Evolutionary conservation across 768 basidiomycete species (phyloP).

Genomic region (Clavaria fumosa): DNA sequence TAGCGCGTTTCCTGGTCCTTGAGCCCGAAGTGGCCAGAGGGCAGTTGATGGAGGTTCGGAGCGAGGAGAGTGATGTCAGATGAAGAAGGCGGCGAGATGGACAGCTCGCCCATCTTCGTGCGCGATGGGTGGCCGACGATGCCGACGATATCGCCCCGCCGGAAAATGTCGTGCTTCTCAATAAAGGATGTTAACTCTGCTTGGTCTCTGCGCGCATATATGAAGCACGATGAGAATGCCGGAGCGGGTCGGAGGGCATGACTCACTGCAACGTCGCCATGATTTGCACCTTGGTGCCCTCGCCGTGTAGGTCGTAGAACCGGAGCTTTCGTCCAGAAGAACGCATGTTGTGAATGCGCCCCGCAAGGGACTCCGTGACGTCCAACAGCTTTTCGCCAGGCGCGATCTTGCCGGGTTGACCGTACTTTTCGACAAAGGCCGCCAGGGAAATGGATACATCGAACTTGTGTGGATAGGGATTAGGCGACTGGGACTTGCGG

Average conservation of each 20-base stretch:
- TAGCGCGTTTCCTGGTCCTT: constrained; percentile 97
- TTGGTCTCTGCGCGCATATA: constrained; percentile 38
- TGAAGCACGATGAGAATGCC: background rate
- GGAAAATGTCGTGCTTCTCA: constrained; percentile 69
- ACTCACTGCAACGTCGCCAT: constrained; percentile 79
- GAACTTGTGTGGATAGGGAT: constrained; percentile 99
- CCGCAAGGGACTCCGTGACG: constrained; percentile 55
- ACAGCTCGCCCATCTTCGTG: constrained; percentile 91
- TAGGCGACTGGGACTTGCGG: constrained; percentile 69
- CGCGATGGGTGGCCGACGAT: constrained; percentile 80
- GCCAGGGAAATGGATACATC: constrained; percentile 66
- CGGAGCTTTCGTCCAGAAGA: constrained; percentile 66
- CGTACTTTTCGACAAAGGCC: constrained; percentile 59
- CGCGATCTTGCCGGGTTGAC: constrained; percentile 51
- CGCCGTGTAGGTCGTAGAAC: constrained; percentile 90
- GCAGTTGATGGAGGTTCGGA: constrained; percentile 92
- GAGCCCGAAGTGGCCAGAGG: constrained; percentile 82
- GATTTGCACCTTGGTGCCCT: constrained; percentile 88
- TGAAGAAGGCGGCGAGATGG: constrained; percentile 63
- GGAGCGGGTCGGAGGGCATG: background rate
- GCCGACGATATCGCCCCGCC: constrained; percentile 92
- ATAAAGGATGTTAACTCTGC: constrained; percentile 48
- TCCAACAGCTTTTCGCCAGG: constrained; percentile 51
- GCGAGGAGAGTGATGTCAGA: constrained; percentile 87
- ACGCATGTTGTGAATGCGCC: constrained; percentile 85